Percentiles rank a stretch among this genome's conserved stretches.
Conservation (phyloP, 768 basidiomycete genomes). For the Rhizopogon vulgaris region DNA sequence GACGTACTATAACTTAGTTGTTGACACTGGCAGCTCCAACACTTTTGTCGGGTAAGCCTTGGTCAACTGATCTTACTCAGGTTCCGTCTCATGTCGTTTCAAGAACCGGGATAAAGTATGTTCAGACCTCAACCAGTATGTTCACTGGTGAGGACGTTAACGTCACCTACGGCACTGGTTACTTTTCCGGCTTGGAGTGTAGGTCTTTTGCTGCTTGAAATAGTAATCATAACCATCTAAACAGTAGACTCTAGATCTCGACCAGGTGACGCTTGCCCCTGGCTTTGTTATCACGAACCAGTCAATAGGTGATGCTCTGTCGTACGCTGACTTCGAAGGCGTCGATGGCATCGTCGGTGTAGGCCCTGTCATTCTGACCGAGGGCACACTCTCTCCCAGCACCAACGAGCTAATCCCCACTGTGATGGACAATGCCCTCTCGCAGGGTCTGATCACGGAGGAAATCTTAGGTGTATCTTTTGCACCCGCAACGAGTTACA, state of each 20-base stretch:
- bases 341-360: slow-evolving; percentile 15
- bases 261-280: slow-evolving; percentile 13
- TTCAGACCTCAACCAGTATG: slow-evolving; percentile 8
- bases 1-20: slow-evolving; percentile 12
- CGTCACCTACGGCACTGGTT: slow-evolving; percentile 1
- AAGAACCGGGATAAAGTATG: slow-evolving; percentile 9
- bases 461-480: slow-evolving; percentile 12
- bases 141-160: slow-evolving; percentile 9
- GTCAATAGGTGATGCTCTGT: slow-evolving; percentile 14
- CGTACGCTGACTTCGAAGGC: slow-evolving; percentile 10
- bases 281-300: slow-evolving; percentile 13
- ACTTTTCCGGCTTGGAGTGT: slow-evolving; percentile 29
- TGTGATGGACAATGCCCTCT: slow-evolving; percentile 12
- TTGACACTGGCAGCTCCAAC: slow-evolving; percentile 20
- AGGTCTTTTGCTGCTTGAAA: background rate
- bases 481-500: slow-evolving; percentile 7
- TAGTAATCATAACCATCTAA: background rate
- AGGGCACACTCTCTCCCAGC: slow-evolving; percentile 2
- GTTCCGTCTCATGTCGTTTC: background rate
- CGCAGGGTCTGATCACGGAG: slow-evolving; percentile 9
- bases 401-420: slow-evolving; percentile 10
- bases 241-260: background rate
- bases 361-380: slow-evolving; percentile 10
- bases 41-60: slow-evolving; percentile 15
- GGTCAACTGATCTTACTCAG: background rate